These are phyloP conservation scores for Paspalum notatum DNA, from an alignment of 176 grass and related monocot genomes.

Conservation along the genomic window DNA sequence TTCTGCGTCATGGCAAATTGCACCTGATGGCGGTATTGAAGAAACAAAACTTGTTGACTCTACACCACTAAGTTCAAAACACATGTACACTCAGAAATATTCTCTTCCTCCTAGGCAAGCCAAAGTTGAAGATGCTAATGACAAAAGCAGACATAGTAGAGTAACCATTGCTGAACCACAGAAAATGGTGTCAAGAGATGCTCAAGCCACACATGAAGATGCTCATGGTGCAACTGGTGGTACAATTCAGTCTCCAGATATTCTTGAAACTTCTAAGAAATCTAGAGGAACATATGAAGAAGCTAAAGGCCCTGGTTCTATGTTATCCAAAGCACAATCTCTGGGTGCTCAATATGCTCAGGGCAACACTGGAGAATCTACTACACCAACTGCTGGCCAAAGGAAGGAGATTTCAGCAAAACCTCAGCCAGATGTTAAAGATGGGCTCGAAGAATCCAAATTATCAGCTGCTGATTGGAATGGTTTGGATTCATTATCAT, in stretches of 20 bases:
- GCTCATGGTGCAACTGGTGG: slow-evolving; percentile 11
- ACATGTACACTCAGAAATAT: neutral
- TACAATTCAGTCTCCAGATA: slow-evolving; percentile 1
- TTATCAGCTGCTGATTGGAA: too few relatives aligned
- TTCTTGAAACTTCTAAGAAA: slow-evolving; percentile 17
- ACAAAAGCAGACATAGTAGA: slow-evolving; percentile 28
- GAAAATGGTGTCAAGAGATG: slow-evolving; percentile 19
- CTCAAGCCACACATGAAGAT: slow-evolving; percentile 25
- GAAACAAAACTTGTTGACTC: slow-evolving; percentile 41
- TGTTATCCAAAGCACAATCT: too few relatives aligned
- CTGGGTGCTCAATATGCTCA: too few relatives aligned
- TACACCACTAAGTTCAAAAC: slow-evolving; percentile 11
- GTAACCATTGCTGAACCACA: slow-evolving; percentile 22
- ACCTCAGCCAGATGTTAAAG: too few relatives aligned
- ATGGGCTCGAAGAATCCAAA: too few relatives aligned
- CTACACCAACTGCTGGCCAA: too few relatives aligned
- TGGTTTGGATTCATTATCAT: too few relatives aligned
- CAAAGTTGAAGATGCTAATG: slow-evolving; percentile 20
- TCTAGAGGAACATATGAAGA: slow-evolving; percentile 27
- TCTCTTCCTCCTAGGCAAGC: slow-evolving; percentile 28
- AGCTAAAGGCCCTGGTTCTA: slow-evolving; percentile 15
- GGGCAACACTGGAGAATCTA: too few relatives aligned
- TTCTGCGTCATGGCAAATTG: neutral
- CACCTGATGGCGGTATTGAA: slow-evolving; percentile 22
- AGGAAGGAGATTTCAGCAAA: too few relatives aligned